Conservation (phyloP, 2,329 filamentous ascomycete species). For the Macrophomina phaseolina region DNA sequence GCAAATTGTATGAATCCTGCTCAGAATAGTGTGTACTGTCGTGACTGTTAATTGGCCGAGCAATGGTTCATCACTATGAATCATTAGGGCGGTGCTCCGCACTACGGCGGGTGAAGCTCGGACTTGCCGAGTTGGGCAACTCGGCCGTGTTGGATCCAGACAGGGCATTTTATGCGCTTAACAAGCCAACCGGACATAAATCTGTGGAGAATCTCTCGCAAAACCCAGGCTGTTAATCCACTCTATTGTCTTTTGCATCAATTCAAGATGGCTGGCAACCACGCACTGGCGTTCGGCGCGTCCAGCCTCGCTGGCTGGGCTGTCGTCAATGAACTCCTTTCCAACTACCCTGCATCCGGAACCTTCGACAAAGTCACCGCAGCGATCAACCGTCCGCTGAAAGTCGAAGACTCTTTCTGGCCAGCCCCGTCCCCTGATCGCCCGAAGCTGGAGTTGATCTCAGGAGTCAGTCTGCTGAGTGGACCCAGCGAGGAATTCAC, state of each 20-base stretch:
- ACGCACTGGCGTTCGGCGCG: conserved; percentile 51
- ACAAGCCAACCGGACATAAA: too few species aligned
- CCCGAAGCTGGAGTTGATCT: conserved; percentile 38
- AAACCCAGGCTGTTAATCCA: too few species aligned
- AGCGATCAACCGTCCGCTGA: conserved; percentile 49
- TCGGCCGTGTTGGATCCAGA: too few species aligned
- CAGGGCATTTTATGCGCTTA: too few species aligned
- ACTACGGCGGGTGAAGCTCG: not conserved
- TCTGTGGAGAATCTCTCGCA: too few species aligned
- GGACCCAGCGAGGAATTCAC: conserved; percentile 32
- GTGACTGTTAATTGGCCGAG: not conserved
- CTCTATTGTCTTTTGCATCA: not conserved
- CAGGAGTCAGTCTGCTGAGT: conserved; percentile 43
- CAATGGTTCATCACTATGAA: not conserved
- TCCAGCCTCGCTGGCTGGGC: conserved; percentile 53
- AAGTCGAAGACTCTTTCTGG: conserved; percentile 41
- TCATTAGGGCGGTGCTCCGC: not conserved
- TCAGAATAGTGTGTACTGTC: too few species aligned
- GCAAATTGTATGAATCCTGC: too few species aligned
- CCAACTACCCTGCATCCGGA: conserved; percentile 44
- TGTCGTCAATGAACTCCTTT: conserved; percentile 47
- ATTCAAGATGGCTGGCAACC: conserved; percentile 28
- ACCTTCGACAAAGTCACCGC: conserved; percentile 48
- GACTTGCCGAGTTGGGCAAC: not conserved
- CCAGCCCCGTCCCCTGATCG: conserved; percentile 31